Evolutionary conservation across 208 protist genomes (phyloP).

Genomic region (Naegleria fowleri): DNA sequence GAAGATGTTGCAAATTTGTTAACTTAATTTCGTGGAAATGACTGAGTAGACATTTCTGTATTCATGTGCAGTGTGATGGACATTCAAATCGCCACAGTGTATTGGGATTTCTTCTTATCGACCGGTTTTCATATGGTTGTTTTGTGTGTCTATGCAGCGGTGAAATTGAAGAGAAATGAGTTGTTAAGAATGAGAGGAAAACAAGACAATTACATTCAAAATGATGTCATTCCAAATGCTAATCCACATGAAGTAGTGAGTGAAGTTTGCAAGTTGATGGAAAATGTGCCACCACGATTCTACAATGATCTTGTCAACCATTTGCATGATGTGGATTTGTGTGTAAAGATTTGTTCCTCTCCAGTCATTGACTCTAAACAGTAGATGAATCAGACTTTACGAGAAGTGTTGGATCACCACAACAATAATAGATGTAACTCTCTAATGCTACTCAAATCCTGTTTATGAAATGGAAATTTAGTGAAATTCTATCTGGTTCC

Average conservation of each 20-base stretch:
- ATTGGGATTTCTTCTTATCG: neutral
- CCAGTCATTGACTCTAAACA: too few species aligned
- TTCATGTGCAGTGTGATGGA: neutral
- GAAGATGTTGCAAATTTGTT: too few species aligned
- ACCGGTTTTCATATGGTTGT: neutral
- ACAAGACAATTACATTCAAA: neutral
- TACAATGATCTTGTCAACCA: neutral
- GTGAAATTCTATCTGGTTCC: too few species aligned
- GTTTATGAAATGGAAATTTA: too few species aligned
- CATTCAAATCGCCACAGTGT: neutral
- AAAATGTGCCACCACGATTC: neutral
- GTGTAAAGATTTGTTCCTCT: neutral
- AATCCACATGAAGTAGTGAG: neutral
- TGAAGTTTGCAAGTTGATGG: neutral
- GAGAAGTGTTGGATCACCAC: too few species aligned
- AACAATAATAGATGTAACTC: too few species aligned
- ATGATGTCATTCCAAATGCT: neutral
- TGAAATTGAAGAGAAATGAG: neutral
- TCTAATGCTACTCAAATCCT: too few species aligned
- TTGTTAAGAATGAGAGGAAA: neutral
- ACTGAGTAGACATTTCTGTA: neutral
- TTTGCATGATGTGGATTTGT: neutral
- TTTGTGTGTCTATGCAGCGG: neutral
- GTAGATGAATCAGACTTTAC: too few species aligned
- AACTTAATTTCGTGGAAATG: too few species aligned